phyloP scores from a whole-genome alignment of 768 basidiomycete species.

The Nidularia pulvinata region DNA sequence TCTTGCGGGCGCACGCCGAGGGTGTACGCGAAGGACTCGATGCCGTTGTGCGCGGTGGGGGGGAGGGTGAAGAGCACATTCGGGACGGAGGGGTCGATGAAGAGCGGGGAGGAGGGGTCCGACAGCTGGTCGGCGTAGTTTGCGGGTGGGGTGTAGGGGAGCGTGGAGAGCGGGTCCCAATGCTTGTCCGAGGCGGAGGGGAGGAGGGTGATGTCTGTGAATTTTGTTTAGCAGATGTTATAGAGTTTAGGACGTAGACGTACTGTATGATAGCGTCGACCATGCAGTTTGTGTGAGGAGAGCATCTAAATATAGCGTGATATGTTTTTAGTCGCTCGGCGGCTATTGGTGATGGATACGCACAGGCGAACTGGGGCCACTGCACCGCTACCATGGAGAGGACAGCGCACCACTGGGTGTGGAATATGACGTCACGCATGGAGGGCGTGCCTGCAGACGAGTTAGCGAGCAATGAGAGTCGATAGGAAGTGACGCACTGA shows the following conservation, averaged over 20 bases:
- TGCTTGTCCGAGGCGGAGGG: slow-evolving; percentile 45
- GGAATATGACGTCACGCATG: slow-evolving; percentile 88
- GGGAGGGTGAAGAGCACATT: slow-evolving; percentile 80
- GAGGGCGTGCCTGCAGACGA: slow-evolving; percentile 77
- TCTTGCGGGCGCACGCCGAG: slow-evolving; percentile 83
- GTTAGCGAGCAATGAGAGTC: slow-evolving; percentile 4
- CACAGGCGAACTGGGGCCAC: slow-evolving; percentile 94
- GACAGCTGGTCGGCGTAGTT: slow-evolving; percentile 72
- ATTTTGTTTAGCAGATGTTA: slow-evolving; percentile 2
- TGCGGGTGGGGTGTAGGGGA: slow-evolving; percentile 63
- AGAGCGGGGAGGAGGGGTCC: slow-evolving; percentile 75
- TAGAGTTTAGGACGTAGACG: slow-evolving; percentile 10
- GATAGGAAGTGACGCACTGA: slow-evolving; percentile 54
- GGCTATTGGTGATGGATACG: slow-evolving; percentile 22
- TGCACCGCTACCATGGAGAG: slow-evolving; percentile 93
- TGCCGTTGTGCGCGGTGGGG: slow-evolving; percentile 58
- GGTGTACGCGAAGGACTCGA: slow-evolving; percentile 82
- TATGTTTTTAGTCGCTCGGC: slow-evolving; percentile 1
- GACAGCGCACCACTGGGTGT: slow-evolving; percentile 90
- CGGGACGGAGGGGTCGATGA: slow-evolving; percentile 62
- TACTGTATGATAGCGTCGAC: slow-evolving; percentile 81
- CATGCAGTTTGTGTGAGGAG: slow-evolving; percentile 86
- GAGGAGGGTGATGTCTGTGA: slow-evolving; percentile 73
- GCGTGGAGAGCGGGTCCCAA: slow-evolving; percentile 67
- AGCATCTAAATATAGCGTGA: slow-evolving; percentile 61